Evolutionary conservation across 768 basidiomycete species (phyloP).

Genomic region (Strobilomyces confusus): DNA sequence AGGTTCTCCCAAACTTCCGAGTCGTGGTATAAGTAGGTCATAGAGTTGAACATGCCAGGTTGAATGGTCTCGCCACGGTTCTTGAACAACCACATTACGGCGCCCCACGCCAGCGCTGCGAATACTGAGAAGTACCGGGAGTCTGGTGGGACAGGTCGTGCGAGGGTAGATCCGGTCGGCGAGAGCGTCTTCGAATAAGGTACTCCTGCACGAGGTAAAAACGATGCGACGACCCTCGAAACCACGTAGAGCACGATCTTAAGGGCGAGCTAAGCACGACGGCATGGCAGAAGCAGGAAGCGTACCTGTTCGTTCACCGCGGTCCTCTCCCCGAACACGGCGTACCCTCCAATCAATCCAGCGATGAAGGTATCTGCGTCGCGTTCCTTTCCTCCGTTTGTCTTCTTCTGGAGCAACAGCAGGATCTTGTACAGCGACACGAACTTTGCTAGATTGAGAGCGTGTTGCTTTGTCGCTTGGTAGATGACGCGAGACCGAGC

Average conservation of each 20-base stretch:
- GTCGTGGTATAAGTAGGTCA: slow-evolving; percentile 94
- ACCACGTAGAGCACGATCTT: slow-evolving; percentile 97
- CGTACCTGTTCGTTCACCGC: slow-evolving; percentile 90
- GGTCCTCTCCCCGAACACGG: slow-evolving; percentile 81
- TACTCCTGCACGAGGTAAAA: slow-evolving; percentile 73
- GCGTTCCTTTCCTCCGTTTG: slow-evolving; percentile 79
- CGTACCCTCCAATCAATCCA: slow-evolving; percentile 86
- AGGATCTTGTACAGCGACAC: slow-evolving; percentile 90
- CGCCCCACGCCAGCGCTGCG: slow-evolving; percentile 88
- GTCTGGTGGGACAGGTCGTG: slow-evolving; percentile 79
- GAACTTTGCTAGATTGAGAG: slow-evolving; percentile 89
- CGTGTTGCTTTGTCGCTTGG: slow-evolving; percentile 85
- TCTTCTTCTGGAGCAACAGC: slow-evolving; percentile 75
- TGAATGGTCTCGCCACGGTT: slow-evolving; percentile 88
- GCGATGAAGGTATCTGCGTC: slow-evolving; percentile 86
- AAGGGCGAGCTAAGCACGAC: slow-evolving; percentile 5
- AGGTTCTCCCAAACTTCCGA: slow-evolving; percentile 83
- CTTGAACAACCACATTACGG: slow-evolving; percentile 95
- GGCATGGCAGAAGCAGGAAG: slow-evolving; percentile 1
- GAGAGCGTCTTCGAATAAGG: slow-evolving; percentile 48
- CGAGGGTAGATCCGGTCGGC: slow-evolving; percentile 38
- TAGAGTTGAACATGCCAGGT: slow-evolving; percentile 94
- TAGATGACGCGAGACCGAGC: slow-evolving; percentile 66
- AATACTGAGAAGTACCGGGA: slow-evolving; percentile 81
- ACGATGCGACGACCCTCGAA: slow-evolving; percentile 86